These are phyloP conservation scores for Zizania palustris DNA, from an alignment of 202 grass and related monocot genomes.

Conservation along the genomic window DNA sequence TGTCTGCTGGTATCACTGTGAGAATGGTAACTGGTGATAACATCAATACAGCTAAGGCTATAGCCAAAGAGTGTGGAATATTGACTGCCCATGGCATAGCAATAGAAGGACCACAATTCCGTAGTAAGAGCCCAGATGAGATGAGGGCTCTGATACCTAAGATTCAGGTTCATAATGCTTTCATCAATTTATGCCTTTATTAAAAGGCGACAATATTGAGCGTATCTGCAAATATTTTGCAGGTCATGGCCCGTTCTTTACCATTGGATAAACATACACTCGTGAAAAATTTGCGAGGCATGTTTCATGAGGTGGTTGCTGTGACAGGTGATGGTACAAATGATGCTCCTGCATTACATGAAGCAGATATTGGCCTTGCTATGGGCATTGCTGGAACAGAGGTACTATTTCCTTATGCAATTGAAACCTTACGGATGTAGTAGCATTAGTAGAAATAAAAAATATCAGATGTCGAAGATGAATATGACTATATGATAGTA, in stretches of 20 bases:
- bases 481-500: not conserved
- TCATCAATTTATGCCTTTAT: constrained; percentile 13
- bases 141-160: constrained; percentile 77
- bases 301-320: constrained; percentile 88
- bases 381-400: constrained; percentile 99
- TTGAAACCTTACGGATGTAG: not conserved
- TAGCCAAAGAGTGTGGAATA: constrained; percentile 91
- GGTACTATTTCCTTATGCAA: constrained; percentile 51
- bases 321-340: constrained; percentile 97
- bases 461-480: not conserved
- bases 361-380: constrained; percentile 97
- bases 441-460: constrained; percentile 14
- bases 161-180: constrained; percentile 59
- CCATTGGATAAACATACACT: constrained; percentile 72
- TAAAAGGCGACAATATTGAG: not conserved
- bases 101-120: constrained; percentile 83
- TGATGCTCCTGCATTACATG: constrained; percentile 95
- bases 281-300: constrained; percentile 65
- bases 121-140: constrained; percentile 66
- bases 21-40: constrained; percentile 98
- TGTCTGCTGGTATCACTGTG: constrained; percentile 73
- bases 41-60: constrained; percentile 96
- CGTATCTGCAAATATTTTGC: constrained; percentile 13
- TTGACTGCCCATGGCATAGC: constrained; percentile 67
- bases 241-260: constrained; percentile 81